phyloP scores from a whole-genome alignment of 441 rosid species.

The Eugenia klotzschiana region DNA sequence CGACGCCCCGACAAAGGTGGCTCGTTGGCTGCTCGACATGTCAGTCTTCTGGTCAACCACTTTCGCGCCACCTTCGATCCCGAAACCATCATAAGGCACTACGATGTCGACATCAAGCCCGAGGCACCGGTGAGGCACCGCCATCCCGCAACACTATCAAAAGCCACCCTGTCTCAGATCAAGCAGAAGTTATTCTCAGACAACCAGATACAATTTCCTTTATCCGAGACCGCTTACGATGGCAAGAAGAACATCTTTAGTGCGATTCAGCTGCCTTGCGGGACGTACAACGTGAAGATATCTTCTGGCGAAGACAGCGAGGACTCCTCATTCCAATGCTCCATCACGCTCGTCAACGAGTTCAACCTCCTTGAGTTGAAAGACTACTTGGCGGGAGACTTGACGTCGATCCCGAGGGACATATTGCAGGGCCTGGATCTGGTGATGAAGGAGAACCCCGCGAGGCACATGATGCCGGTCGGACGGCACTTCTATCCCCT shows the following conservation, averaged over 20 bases:
- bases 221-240: slow-evolving; percentile 58
- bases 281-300: slow-evolving; percentile 34
- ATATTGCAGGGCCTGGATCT: slow-evolving; percentile 80
- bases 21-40: slow-evolving; percentile 12
- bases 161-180: slow-evolving; percentile 28
- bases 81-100: slow-evolving; percentile 36
- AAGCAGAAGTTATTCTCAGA: slow-evolving; percentile 42
- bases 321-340: slow-evolving; percentile 17
- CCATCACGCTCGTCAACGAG: slow-evolving; percentile 53
- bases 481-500: slow-evolving; percentile 47
- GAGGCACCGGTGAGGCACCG: slow-evolving; percentile 11
- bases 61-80: slow-evolving; percentile 41
- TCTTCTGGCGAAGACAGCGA: slow-evolving; percentile 30
- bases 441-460: slow-evolving; percentile 85
- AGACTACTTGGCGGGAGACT: slow-evolving; percentile 38
- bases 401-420: slow-evolving; percentile 40
- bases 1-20: slow-evolving; percentile 65
- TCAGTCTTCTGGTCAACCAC: slow-evolving; percentile 50
- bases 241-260: slow-evolving; percentile 85
- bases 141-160: slow-evolving; percentile 26
- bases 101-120: slow-evolving; percentile 51
- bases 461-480: slow-evolving; percentile 43
- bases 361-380: slow-evolving; percentile 45
- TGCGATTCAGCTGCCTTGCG: slow-evolving; percentile 41
- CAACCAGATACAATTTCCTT: slow-evolving; percentile 30